phyloP scores from a whole-genome alignment of 306 rosid species.

The Cucurbita moschata region DNA sequence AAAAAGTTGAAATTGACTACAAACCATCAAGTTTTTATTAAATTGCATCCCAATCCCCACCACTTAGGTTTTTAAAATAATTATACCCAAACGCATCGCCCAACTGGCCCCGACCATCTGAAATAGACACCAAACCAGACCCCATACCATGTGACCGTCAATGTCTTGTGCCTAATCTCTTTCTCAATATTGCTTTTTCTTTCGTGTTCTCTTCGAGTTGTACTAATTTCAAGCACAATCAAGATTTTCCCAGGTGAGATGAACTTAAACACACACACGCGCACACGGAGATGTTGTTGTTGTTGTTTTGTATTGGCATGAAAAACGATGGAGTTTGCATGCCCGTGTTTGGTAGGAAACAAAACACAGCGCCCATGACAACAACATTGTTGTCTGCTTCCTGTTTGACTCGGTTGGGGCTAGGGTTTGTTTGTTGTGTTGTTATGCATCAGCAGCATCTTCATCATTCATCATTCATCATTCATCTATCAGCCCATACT shows the following conservation, averaged over 20 bases:
- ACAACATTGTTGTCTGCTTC: neutral
- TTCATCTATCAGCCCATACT: too few relatives aligned
- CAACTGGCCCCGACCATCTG: neutral
- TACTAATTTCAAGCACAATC: too few relatives aligned
- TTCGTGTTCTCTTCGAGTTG: neutral
- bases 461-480: too few relatives aligned
- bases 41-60: neutral
- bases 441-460: too few relatives aligned
- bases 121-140: neutral
- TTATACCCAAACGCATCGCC: neutral
- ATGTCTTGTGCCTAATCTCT: neutral
- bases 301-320: neutral
- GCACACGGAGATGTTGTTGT: neutral
- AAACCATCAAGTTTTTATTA: too few relatives aligned
- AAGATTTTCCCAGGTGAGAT: neutral
- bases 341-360: neutral
- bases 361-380: neutral
- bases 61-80: neutral
- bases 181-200: neutral
- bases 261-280: neutral
- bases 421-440: neutral
- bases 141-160: neutral
- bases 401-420: neutral
- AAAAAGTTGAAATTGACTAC: too few relatives aligned
- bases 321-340: neutral